phyloP scores from a whole-genome alignment of 164 flowering plant genomes.

The Cinnamomum chago region DNA sequence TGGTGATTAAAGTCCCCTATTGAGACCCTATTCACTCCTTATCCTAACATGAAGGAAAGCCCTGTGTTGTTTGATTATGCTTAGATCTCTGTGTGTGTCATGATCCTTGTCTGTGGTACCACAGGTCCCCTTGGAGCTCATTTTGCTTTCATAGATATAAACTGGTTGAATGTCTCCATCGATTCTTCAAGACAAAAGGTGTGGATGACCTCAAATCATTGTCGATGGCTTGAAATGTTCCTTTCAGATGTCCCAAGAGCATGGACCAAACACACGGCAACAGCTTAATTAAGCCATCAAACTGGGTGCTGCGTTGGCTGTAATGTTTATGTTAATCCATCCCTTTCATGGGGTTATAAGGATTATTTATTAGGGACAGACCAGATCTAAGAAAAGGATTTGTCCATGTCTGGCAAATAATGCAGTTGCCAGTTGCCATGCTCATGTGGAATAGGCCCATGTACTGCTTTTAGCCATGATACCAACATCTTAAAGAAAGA shows the following conservation, averaged over 20 bases:
- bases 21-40: not conserved
- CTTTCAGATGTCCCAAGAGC: not conserved
- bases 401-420: not conserved
- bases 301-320: not conserved
- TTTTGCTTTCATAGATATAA: not conserved
- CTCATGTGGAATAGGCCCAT: not conserved
- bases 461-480: not conserved
- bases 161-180: not conserved
- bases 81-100: not conserved
- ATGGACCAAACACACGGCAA: not conserved
- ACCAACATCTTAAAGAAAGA: not conserved
- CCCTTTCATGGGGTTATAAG: not conserved
- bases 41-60: not conserved
- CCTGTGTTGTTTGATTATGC: not conserved
- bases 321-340: not conserved
- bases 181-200: not conserved
- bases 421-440: not conserved
- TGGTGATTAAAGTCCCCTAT: not conserved
- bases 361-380: not conserved
- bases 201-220: conserved; percentile 3
- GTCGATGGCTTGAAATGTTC: not conserved
- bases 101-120: not conserved
- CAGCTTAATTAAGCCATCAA: not conserved
- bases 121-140: not conserved
- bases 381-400: not conserved